Evolutionary conservation across 1,284 basidiomycete species (phyloP), one percentile per base, ranked within the genome.

Genomic region (Microbotryum intermedium): DNA sequence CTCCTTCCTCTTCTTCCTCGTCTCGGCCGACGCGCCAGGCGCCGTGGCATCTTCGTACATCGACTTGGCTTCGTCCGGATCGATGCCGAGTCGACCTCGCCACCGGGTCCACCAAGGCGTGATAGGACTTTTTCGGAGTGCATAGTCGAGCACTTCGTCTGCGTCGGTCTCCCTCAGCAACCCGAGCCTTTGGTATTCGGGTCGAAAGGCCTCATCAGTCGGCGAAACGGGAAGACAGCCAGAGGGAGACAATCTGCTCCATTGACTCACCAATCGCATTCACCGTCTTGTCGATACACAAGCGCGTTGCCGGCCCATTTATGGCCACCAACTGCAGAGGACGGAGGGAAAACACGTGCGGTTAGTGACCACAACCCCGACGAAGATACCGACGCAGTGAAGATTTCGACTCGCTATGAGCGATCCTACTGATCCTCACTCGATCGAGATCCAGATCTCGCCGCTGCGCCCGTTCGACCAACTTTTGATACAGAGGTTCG

Each of bases 231-330:
- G 3, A 42, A 20, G 44, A 29, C 16, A 8, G 4, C 10, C 16
- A n/a, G 3, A 18, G 7, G 25, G 29, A 25, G 23, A 20, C n/a
- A 18, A 30, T 2, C 26, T 30, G 21, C 7, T 6, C 2, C 13
- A n/a, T n/a, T 10, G 10, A 45, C 59, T 25, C 13, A 65, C 66
- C 63, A 65, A 43, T 74, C 74, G 55, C 72, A 72, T 66, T 67
- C 71, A 50, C 72, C 72, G 18, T 68, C 71, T 39, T 72, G 68
- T 23, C 70, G 70, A 47, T 74, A 74, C 25, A 74, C 71, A 23
- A 75, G 62, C 2, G 71, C 74, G 48, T 74, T 74, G 3, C 69
- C 74, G 0, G 74, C 74, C 60, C 64, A 74, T 43, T 69, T 69
- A 59, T 75, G 74, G 4, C 74, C 74, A 10, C 34, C 34, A 16